Evolutionary conservation across 148 eudicot genomes (phyloP), one percentile per base, ranked within the genome.

Genomic region (Beta vulgaris): DNA sequence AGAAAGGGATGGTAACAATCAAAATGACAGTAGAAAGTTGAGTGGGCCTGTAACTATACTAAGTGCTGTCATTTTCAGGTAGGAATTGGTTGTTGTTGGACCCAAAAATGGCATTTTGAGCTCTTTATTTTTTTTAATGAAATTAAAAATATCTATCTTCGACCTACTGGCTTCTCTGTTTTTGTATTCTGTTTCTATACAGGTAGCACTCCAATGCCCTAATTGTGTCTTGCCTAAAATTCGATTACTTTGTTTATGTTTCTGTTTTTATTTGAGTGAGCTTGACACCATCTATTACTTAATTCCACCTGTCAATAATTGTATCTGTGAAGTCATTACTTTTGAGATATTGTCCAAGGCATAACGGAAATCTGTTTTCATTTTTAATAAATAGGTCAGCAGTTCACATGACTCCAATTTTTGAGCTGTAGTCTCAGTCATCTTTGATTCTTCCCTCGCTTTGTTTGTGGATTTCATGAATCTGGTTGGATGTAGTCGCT

Each of bases 311-410:
- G 49, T 78, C 77, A 34, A 19, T 31, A 21, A 21, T 68, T 34
- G 76, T 10, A 67, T 76, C 77, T 73, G 78, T 82, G 82, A 31
- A 59, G 73, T 70, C 42, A 62, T 63, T 69, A 76, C 72, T 83
- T 44, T 11, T 84, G 84, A 85, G 85, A 86, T 90, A 82, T 83
- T 83, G 86, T 82, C 73, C 85, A 80, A 76, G 80, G 69, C 77
- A 78, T 84, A 77, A 83, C 84, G 71, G 71, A 84, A 43, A 46
- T 69, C 68, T 42, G 80, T 80, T 81, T 77, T 69, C 74, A 68
- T 73, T 78, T 81, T 73, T 64, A 77, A 76, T 82, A 78, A 82
- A 76, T 82, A 84, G 89, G 88, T 84, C 85, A 76, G 76, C 86
- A 81, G 67, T 76, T 77, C 82, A 78, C 85, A 82, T 83, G 81